Percentiles rank a stretch among this genome's conserved stretches.
Evolutionary conservation across 2,329 filamentous ascomycete genomes (phyloP).

Genomic region (Exophiala lecanii-corni): DNA sequence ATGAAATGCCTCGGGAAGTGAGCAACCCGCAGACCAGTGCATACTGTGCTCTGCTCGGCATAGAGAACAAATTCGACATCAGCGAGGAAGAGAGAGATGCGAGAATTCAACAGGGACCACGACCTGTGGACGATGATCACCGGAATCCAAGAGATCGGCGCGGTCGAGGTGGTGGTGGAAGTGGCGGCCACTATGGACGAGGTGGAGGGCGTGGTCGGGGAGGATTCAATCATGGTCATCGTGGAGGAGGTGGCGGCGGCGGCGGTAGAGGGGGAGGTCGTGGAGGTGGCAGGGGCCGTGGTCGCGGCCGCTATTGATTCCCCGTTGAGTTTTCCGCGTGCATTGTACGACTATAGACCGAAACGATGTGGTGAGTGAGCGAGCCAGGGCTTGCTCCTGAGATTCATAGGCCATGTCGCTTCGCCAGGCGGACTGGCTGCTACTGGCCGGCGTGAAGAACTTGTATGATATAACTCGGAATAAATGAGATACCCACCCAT

Average conservation of each 20-base stretch:
- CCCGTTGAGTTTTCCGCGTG: neutral
- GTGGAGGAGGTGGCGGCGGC: slow-evolving; percentile 12
- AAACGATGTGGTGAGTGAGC: too few species aligned
- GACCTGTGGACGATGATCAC: slow-evolving; percentile 34
- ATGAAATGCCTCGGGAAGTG: slow-evolving; percentile 70
- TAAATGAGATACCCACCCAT: too few species aligned
- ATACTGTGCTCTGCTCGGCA: slow-evolving; percentile 73
- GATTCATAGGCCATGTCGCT: too few species aligned
- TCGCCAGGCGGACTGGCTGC: too few species aligned
- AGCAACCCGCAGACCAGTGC: slow-evolving; percentile 78
- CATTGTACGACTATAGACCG: neutral
- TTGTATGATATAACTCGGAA: too few species aligned
- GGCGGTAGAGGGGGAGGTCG: slow-evolving; percentile 14
- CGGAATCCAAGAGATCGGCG: slow-evolving; percentile 16
- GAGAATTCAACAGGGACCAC: slow-evolving; percentile 56
- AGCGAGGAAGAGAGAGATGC: slow-evolving; percentile 64
- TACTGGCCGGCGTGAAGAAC: too few species aligned
- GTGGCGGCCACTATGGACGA: slow-evolving; percentile 10
- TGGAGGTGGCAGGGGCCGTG: slow-evolving; percentile 16
- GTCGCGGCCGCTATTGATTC: slow-evolving; percentile 3
- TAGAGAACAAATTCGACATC: slow-evolving; percentile 71
- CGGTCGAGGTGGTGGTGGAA: slow-evolving; percentile 20
- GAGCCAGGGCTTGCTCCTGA: too few species aligned
- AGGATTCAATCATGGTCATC: slow-evolving; percentile 3
- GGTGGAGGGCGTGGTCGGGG: slow-evolving; percentile 14